Percentiles rank a stretch among this genome's conserved stretches.
Evolutionary conservation across 1,284 basidiomycete genomes (phyloP).

Genomic region (Phylloporus sp.): DNA sequence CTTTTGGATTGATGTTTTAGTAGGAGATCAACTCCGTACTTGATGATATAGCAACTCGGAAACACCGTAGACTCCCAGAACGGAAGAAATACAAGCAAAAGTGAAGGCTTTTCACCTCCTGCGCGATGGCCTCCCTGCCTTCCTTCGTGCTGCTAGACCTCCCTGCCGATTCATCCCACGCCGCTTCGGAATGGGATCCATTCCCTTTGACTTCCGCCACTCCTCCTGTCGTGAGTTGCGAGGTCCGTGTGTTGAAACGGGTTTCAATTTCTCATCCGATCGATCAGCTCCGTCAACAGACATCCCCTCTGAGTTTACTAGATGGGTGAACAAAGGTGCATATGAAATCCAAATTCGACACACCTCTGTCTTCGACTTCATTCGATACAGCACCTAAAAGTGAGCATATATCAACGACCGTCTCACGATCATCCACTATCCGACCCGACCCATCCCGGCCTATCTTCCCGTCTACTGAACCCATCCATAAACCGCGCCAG

Average conservation of each 20-base stretch:
- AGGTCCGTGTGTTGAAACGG: constrained; percentile 75
- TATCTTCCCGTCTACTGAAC: constrained; percentile 1
- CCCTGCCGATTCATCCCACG: constrained; percentile 72
- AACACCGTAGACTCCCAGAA: neutral
- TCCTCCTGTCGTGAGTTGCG: constrained; percentile 71
- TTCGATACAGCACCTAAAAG: constrained; percentile 24
- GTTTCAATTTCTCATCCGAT: constrained; percentile 37
- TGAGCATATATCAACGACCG: constrained; percentile 21
- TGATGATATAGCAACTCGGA: neutral
- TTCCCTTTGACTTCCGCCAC: constrained; percentile 76
- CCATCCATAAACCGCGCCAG: constrained; percentile 43
- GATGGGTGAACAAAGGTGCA: constrained; percentile 12
- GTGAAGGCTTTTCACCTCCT: constrained; percentile 51
- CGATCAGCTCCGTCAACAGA: constrained; percentile 45
- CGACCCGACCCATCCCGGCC: neutral
- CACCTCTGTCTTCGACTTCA: constrained; percentile 29
- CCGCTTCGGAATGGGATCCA: constrained; percentile 53
- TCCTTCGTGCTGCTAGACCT: constrained; percentile 56
- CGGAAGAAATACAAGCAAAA: neutral
- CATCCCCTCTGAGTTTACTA: constrained; percentile 51
- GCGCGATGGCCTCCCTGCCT: constrained; percentile 69
- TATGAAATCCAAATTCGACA: constrained; percentile 18
- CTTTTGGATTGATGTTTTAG: constrained; percentile 17
- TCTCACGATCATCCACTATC: constrained; percentile 1
- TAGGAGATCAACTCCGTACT: neutral